Conservation (phyloP, 805 yeast species). For the Candida xiaguanensis region DNA sequence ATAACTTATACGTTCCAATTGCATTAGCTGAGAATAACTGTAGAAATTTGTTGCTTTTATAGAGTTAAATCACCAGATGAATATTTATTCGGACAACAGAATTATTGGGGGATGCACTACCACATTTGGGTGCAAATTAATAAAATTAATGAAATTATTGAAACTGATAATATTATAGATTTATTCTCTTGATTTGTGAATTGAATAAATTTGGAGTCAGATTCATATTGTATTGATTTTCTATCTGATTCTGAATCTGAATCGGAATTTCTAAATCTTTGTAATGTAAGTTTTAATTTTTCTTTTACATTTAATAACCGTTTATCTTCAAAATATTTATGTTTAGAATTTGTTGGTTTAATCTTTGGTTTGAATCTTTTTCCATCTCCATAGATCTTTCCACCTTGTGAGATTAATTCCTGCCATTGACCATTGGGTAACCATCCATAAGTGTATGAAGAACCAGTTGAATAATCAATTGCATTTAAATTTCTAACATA, state of each 20-base stretch:
- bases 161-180: not conserved
- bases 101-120: not conserved
- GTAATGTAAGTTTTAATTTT: not conserved
- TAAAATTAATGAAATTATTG: not conserved
- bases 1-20: slow-evolving; percentile 43
- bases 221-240: not conserved
- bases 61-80: slow-evolving; percentile 8
- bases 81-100: slow-evolving; percentile 1
- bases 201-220: not conserved
- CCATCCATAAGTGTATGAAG: slow-evolving; percentile 26
- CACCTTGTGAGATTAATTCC: slow-evolving; percentile 11
- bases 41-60: too few species aligned
- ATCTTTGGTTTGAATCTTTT: not conserved
- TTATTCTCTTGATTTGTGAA: not conserved
- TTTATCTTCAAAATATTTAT: not conserved
- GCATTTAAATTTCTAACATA: slow-evolving; percentile 18
- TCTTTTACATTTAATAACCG: not conserved
- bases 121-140: not conserved
- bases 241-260: not conserved
- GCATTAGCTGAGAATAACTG: slow-evolving; percentile 8
- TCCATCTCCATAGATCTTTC: slow-evolving; percentile 9
- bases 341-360: not conserved
- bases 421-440: slow-evolving; percentile 15
- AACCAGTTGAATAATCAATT: slow-evolving; percentile 28
- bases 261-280: not conserved